Base-by-base conservation (phyloP, 257 asterid genomes). In the Solanum okadae region DNA sequence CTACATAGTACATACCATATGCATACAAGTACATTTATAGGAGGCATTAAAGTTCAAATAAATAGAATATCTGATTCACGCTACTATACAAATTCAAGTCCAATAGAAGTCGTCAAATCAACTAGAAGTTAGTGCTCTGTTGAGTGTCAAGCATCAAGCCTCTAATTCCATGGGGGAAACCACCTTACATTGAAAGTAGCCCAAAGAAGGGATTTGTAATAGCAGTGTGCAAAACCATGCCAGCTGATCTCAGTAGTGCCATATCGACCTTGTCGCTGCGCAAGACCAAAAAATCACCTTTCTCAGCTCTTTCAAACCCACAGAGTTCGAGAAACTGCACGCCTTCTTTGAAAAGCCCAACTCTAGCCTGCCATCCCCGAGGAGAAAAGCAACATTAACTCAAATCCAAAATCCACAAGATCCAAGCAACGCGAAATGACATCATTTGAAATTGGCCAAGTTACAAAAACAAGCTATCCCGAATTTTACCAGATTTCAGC, bases 171-270 rank as follows among this genome's bases (percentile, higher is more conserved):
- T 25, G 40, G 37, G 37, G 83, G 67, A 79, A 46, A 27, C 40
- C 85, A 79, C 85, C 70, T 88, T 87, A 93, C 87, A 63, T 89
- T 34, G 95, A 92, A 0, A 93, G 81, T 35, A 95, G 94, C 40
- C 98, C 98, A 52, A 95, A 96, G 93, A 86, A 95, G 85, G 97
- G 98, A 88, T 94, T 96, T 22, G 92, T 91, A 87, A 92, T 78
- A 85, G 97, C 98, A 92, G 91, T 91, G 35, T 92, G 91, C 88
- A 96, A 87, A 87, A 93, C 90, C 9, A 52, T 83, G 83, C 92
- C 88, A 88, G 98, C 98, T 85, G 84, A 56, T 46, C 85, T 91
- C 90, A 96, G 85, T 71, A 79, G 5, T 8, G 87, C 73, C 76
- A 88, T 78, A 81, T 95, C 94, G 35, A 93, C 90, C 78, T 90